phyloP scores from a whole-genome alignment of 2,329 filamentous ascomycete genomes.

The Phialocephala sp. region DNA sequence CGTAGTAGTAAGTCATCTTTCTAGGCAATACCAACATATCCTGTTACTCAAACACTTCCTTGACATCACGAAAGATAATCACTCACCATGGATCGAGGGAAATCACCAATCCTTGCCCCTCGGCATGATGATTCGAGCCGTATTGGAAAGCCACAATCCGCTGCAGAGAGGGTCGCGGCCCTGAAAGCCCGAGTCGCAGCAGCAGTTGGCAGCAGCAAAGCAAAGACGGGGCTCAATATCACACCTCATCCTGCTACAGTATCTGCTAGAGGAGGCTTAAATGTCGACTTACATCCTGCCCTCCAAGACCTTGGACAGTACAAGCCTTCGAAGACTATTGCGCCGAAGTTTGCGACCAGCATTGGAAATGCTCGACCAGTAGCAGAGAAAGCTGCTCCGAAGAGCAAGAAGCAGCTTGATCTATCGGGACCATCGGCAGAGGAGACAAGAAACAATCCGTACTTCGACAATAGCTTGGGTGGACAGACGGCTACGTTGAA shows the following conservation, averaged over 20 bases:
- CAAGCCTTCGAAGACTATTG: constrained; percentile 48
- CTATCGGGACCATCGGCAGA: constrained; percentile 62
- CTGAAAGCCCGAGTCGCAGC: constrained; percentile 82
- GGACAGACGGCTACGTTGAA: constrained; percentile 63
- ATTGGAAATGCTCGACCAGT: constrained; percentile 47
- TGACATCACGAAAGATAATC: not conserved
- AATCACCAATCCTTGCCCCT: constrained; percentile 58
- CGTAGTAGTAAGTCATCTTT: not conserved
- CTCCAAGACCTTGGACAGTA: constrained; percentile 62
- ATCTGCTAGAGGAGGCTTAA: constrained; percentile 49
- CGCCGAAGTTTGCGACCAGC: constrained; percentile 47
- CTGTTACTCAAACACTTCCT: not conserved
- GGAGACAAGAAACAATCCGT: constrained; percentile 74
- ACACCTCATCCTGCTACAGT: constrained; percentile 43
- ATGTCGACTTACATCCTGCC: constrained; percentile 63
- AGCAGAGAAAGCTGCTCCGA: constrained; percentile 49
- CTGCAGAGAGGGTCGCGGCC: constrained; percentile 72
- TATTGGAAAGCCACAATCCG: constrained; percentile 60
- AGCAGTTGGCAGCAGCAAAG: constrained; percentile 64
- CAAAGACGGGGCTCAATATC: constrained; percentile 50
- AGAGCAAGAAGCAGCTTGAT: constrained; percentile 57
- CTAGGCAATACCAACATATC: not conserved
- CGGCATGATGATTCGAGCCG: constrained; percentile 60
- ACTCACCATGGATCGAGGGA: constrained; percentile 56
- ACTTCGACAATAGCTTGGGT: constrained; percentile 75